A percentile compares a stretch with the other conserved stretches of the same genome.
These are phyloP conservation scores for Dactylellina cionopaga DNA, from an alignment of 2,329 filamentous ascomycete genomes.

Conservation along the genomic window DNA sequence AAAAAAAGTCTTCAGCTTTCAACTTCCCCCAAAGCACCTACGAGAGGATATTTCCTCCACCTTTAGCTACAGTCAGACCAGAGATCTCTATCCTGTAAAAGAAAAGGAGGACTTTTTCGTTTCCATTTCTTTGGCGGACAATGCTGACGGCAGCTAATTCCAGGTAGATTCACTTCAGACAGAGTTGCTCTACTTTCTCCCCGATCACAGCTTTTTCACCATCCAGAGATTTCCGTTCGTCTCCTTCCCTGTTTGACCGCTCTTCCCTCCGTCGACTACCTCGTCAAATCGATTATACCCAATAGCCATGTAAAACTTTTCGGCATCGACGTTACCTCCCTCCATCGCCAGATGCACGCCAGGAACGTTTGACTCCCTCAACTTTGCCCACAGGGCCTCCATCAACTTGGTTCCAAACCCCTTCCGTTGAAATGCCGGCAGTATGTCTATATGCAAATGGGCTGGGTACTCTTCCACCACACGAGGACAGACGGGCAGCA, in stretches of 20 bases:
- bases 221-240: constrained; percentile 44
- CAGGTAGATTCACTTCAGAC: too few species aligned
- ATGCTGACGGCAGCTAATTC: too few species aligned
- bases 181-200: too few species aligned
- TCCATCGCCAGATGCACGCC: constrained; percentile 61
- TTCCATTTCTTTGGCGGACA: too few species aligned
- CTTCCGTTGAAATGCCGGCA: constrained; percentile 58
- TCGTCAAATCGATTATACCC: constrained; percentile 42
- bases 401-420: constrained; percentile 59
- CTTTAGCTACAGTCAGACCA: too few species aligned
- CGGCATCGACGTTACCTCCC: constrained; percentile 57
- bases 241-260: constrained; percentile 38
- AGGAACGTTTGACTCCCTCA: constrained; percentile 55
- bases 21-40: too few species aligned
- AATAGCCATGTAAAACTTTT: constrained; percentile 43
- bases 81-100: too few species aligned
- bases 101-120: too few species aligned
- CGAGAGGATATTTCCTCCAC: too few species aligned
- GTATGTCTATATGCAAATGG: constrained; percentile 61
- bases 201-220: constrained; percentile 45
- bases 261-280: constrained; percentile 44
- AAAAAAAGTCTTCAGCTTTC: neutral
- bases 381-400: constrained; percentile 54
- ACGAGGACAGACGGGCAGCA: constrained; percentile 22
- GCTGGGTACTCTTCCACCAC: constrained; percentile 58